Base-by-base conservation (phyloP, 129 eudicot species). In the Centaurea solstitialis region DNA sequence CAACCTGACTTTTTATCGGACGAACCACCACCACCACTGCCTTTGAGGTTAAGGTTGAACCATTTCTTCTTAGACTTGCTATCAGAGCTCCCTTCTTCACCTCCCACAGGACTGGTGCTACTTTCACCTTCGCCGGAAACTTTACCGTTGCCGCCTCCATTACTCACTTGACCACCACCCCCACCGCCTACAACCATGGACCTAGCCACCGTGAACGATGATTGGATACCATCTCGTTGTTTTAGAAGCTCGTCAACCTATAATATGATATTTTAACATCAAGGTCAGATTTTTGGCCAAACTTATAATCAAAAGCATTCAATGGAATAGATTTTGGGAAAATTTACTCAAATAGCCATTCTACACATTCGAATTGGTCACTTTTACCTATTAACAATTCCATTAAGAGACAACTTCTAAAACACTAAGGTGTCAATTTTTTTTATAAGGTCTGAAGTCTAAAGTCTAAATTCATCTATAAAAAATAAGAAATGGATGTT, bases 241-340 rank as follows among this genome's bases (percentile, higher is more conserved):
- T 95, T 93, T 33, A 95, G 86, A 87, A 95, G 93, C 83, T 93
- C 99, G n/a, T 95, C 99, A 50, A 95, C 99, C 99, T 95, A 91
- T 77, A 57, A n/a, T 57, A 17, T 57, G 3, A 57, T 17, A 17
- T 43, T 57, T 57, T 5, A 4, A 15, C 62, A 50, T 50, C 18
- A 50, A 3, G 21, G n/a, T 53, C 21, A 53, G 9, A 5, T 57
- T 57, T 57, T 53, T 1, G 20, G 62, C 62, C 62, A 53, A 53
- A 53, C 21, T 20, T 47, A 30, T 18, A 5, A 70, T 18, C 15
- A 57, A 76, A 78, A 37, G 35, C 50, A 45, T 47, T 78, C 47
- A 68, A 7, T 70, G 37, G 57, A 35, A 17, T 5, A 50, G 62
- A 50, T 50, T 15, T 69, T 9, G 38, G 37, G 5, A 5, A 33